These are phyloP conservation scores for Termitomyces sp. DNA, from an alignment of 768 basidiomycete species.

Conservation along the genomic window DNA sequence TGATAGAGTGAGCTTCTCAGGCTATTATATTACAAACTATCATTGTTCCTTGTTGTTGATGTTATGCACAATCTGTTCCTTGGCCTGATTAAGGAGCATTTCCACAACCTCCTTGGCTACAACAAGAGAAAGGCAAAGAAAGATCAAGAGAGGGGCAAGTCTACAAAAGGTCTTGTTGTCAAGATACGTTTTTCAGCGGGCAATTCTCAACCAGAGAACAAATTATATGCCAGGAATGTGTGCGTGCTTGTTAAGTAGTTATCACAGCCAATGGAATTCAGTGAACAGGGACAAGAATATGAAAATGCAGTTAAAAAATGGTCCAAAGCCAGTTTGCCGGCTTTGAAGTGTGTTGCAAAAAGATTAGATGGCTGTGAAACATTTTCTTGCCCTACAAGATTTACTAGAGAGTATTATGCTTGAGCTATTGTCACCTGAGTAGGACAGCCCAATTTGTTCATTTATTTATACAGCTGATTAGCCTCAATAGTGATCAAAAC, in stretches of 20 bases:
- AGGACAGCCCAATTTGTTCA: neutral
- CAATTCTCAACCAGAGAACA: neutral
- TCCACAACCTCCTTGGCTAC: no score
- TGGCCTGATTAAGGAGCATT: no score
- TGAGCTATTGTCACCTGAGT: neutral
- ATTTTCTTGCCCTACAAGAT: neutral
- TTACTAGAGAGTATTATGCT: neutral
- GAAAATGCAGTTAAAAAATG: neutral
- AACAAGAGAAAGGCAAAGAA: neutral
- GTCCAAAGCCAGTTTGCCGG: neutral
- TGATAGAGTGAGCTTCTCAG: neutral
- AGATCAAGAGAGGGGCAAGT: neutral
- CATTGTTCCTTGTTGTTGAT: no score
- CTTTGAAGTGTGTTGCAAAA: neutral
- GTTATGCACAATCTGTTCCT: no score
- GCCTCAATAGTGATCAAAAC: neutral
- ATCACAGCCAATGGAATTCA: neutral
- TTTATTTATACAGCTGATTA: neutral
- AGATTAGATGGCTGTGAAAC: neutral
- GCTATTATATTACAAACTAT: neutral
- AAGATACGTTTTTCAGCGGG: neutral
- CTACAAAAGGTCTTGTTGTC: neutral
- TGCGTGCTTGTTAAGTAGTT: neutral
- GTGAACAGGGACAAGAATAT: neutral
- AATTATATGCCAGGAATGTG: neutral